Evolutionary conservation across 176 grass and related monocot genomes (phyloP).

Genomic region (Triticum urartu): DNA sequence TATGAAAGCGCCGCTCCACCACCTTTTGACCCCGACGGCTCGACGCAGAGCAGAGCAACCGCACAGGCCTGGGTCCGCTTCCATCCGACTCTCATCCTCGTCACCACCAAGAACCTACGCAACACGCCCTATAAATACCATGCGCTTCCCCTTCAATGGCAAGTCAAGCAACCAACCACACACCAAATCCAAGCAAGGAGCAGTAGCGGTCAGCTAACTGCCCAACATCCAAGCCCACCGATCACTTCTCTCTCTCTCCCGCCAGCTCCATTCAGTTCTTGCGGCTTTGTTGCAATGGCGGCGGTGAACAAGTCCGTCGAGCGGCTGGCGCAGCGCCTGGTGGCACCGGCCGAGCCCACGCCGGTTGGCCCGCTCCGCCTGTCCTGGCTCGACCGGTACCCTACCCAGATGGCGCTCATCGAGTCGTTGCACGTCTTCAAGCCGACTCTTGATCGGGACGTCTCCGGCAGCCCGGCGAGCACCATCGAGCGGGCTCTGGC

Average conservation of each 20-base stretch:
- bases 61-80: background rate
- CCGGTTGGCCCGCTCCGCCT: conserved; percentile 41
- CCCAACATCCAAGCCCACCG: too few relatives aligned
- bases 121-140: background rate
- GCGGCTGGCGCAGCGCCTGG: conserved; percentile 39
- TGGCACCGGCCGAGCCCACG: conserved; percentile 55
- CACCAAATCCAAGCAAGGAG: too few relatives aligned
- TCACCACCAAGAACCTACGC: too few relatives aligned
- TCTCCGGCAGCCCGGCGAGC: background rate
- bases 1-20: too few relatives aligned
- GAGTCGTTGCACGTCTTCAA: conserved; percentile 91
- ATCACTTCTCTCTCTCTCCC: too few relatives aligned
- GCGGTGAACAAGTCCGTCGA: conserved; percentile 29
- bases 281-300: too few relatives aligned
- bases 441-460: background rate
- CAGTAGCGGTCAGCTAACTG: too few relatives aligned
- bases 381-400: conserved; percentile 90
- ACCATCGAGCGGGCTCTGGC: conserved; percentile 54
- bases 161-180: background rate
- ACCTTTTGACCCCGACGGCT: too few relatives aligned
- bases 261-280: too few relatives aligned
- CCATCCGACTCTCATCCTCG: background rate
- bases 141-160: too few relatives aligned
- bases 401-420: conserved; percentile 85
- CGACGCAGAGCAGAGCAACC: too few relatives aligned